phyloP scores from a whole-genome alignment of 2,329 filamentous ascomycete species.

The Aureobasidium sp. region DNA sequence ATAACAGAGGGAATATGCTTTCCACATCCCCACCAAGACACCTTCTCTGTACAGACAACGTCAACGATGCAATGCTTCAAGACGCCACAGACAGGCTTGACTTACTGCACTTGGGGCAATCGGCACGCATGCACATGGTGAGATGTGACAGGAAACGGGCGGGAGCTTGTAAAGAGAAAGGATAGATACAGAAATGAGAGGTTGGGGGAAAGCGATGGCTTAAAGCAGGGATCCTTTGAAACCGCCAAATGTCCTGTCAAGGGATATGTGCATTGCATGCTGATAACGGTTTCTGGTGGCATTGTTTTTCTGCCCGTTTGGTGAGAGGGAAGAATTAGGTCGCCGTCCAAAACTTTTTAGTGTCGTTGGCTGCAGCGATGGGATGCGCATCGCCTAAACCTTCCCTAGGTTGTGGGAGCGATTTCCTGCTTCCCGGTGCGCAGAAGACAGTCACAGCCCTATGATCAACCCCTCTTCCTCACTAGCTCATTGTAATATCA shows the following conservation, averaged over 20 bases:
- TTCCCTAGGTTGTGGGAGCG: neutral
- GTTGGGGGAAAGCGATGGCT: neutral
- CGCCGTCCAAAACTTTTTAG: conserved; percentile 6
- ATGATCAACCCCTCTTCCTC: no score
- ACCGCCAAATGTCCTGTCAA: conserved; percentile 1
- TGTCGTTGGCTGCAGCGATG: conserved; percentile 3
- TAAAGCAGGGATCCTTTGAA: neutral
- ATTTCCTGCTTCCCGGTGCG: neutral
- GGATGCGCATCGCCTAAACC: conserved; percentile 5
- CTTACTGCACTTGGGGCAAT: conserved; percentile 33
- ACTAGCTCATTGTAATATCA: no score
- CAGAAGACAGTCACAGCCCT: no score
- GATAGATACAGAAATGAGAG: neutral
- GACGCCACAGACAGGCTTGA: neutral
- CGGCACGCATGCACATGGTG: conserved; percentile 24
- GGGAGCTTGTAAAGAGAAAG: neutral
- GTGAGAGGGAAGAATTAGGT: neutral
- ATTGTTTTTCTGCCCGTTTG: neutral
- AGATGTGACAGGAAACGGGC: neutral
- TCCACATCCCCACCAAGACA: conserved; percentile 10
- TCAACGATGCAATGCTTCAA: neutral
- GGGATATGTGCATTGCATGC: conserved; percentile 6
- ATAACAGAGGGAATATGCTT: conserved; percentile 53
- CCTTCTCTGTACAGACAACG: neutral
- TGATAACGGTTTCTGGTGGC: neutral